Conservation (phyloP, 345 rosid genomes). For the Aethionema arabicum region DNA sequence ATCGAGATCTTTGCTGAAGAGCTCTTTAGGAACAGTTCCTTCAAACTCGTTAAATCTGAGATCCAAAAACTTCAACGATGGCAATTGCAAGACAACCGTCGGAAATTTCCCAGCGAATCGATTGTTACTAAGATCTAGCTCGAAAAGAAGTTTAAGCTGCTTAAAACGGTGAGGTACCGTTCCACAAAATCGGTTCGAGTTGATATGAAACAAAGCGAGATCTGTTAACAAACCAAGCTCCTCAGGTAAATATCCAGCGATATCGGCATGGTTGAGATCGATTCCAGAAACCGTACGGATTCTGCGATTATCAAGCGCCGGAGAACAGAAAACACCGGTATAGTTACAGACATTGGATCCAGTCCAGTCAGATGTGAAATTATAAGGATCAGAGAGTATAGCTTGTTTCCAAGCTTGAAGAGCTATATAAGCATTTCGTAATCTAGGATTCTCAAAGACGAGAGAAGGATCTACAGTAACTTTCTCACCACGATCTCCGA, state of each 20-base stretch:
- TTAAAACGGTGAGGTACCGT: slow-evolving; percentile 59
- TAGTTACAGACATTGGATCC: slow-evolving; percentile 65
- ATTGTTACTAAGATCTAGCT: slow-evolving; percentile 81
- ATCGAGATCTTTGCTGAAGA: slow-evolving; percentile 60
- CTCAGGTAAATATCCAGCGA: slow-evolving; percentile 76
- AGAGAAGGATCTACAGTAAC: slow-evolving; percentile 68
- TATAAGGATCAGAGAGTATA: slow-evolving; percentile 69
- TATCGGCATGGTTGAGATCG: slow-evolving; percentile 80
- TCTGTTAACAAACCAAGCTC: slow-evolving; percentile 71
- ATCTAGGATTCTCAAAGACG: slow-evolving; percentile 54
- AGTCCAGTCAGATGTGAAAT: slow-evolving; percentile 57
- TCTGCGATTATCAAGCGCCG: slow-evolving; percentile 47
- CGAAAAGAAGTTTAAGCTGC: slow-evolving; percentile 50
- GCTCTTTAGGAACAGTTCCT: slow-evolving; percentile 64
- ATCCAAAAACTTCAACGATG: slow-evolving; percentile 63
- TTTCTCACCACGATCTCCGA: slow-evolving; percentile 64
- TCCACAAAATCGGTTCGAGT: slow-evolving; percentile 75
- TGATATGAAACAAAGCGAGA: slow-evolving; percentile 80
- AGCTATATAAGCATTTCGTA: slow-evolving; percentile 64
- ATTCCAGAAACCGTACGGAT: slow-evolving; percentile 70
- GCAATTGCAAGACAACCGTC: slow-evolving; percentile 49
- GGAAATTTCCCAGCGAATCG: slow-evolving; percentile 77
- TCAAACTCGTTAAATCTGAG: slow-evolving; percentile 75
- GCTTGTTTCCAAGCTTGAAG: slow-evolving; percentile 87
- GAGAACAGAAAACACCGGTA: slow-evolving; percentile 56